phyloP scores from a whole-genome alignment of 306 rosid species.

The Malus orientalis region DNA sequence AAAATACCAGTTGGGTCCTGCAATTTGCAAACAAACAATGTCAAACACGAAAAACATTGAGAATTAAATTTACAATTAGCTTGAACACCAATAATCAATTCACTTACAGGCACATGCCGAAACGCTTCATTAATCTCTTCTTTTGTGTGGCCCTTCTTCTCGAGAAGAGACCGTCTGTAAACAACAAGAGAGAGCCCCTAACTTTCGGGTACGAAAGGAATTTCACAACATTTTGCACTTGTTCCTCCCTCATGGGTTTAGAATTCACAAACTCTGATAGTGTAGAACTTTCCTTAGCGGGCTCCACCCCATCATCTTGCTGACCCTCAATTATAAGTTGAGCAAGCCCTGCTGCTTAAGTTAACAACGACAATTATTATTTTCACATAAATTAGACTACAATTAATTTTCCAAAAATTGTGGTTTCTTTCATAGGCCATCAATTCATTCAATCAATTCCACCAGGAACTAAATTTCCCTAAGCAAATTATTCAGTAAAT shows the following conservation, averaged over 20 bases:
- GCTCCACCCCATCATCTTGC: constrained; percentile 44
- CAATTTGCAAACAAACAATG: no score
- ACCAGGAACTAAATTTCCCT: background rate
- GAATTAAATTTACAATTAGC: no score
- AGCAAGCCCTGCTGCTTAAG: constrained; percentile 22
- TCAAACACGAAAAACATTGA: no score
- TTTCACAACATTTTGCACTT: constrained; percentile 85
- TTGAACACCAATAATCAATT: no score
- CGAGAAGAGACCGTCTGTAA: constrained; percentile 69
- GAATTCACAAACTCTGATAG: constrained; percentile 60
- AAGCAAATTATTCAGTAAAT: background rate
- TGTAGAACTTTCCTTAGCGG: constrained; percentile 23
- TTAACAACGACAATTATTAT: background rate
- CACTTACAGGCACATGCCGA: no score
- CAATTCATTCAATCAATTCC: background rate
- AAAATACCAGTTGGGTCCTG: background rate
- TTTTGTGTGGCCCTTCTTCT: no score
- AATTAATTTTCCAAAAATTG: background rate
- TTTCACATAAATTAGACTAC: background rate
- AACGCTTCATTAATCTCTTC: no score
- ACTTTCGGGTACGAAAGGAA: constrained; percentile 83
- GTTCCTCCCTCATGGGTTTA: constrained; percentile 85
- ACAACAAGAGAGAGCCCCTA: constrained; percentile 69
- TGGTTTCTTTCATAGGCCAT: background rate
- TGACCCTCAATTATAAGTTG: constrained; percentile 38